phyloP scores from a whole-genome alignment of 2,329 filamentous ascomycete genomes.

The Aspergillus niger region DNA sequence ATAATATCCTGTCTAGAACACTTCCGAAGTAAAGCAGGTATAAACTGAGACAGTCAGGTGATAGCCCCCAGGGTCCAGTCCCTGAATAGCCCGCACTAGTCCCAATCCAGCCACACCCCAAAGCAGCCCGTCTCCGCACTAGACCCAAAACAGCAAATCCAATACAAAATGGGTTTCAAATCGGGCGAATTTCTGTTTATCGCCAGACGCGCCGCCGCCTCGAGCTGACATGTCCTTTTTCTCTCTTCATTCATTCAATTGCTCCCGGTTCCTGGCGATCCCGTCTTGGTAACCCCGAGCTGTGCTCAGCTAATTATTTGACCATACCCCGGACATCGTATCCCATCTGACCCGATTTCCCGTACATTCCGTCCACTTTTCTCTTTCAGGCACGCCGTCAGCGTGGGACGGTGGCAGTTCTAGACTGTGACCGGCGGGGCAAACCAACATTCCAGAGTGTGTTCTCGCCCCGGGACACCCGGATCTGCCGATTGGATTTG shows the following conservation, averaged over 20 bases:
- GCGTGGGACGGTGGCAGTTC: neutral
- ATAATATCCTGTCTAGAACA: neutral
- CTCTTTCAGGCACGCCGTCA: neutral
- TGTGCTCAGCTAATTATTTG: no score
- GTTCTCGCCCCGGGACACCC: neutral
- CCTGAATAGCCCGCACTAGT: neutral
- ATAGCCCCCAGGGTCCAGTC: neutral
- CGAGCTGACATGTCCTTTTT: neutral
- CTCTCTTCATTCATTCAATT: neutral
- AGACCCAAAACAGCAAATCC: neutral
- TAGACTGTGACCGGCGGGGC: neutral
- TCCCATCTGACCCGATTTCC: no score
- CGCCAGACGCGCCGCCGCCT: neutral
- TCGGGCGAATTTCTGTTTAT: neutral
- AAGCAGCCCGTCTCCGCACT: neutral
- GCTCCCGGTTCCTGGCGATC: neutral
- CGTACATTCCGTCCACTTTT: no score
- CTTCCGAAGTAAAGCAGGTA: neutral
- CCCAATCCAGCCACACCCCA: neutral
- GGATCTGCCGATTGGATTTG: neutral
- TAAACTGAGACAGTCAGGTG: no score
- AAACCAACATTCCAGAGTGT: neutral
- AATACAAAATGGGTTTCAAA: neutral
- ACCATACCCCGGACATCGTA: no score
- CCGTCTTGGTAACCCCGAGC: neutral